A percentile compares a stretch with the other conserved stretches of the same genome.
Evolutionary conservation across 345 rosid genomes (phyloP).

Genomic region (Theobroma cacao): DNA sequence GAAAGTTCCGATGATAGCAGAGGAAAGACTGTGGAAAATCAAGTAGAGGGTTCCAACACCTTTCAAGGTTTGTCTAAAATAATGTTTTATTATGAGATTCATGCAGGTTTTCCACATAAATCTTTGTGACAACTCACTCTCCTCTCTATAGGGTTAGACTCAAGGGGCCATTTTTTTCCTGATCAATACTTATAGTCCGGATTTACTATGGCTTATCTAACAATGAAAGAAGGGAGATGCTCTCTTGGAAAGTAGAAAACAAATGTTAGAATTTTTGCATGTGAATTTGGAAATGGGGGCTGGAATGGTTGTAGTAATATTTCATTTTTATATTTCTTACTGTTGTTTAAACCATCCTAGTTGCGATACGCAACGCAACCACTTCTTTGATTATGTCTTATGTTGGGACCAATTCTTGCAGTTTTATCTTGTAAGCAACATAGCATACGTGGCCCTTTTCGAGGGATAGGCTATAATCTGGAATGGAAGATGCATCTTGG

Average conservation of each 20-base stretch:
- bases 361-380: not conserved
- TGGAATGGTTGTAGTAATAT: not conserved
- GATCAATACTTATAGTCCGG: not conserved
- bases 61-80: constrained; percentile 38
- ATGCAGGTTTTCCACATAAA: not conserved
- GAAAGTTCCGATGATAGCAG: constrained; percentile 27
- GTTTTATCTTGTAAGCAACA: not conserved
- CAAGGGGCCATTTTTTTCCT: not conserved
- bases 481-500: not conserved
- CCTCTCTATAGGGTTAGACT: not conserved
- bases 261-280: not conserved
- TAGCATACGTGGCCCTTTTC: not conserved
- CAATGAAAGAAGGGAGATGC: not conserved
- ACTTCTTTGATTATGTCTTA: not conserved
- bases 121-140: not conserved
- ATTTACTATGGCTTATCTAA: not conserved
- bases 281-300: not conserved
- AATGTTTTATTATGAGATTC: not conserved
- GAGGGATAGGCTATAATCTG: not conserved
- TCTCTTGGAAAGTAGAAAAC: not conserved
- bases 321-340: not conserved
- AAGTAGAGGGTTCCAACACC: constrained; percentile 27
- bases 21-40: constrained; percentile 18
- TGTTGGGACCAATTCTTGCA: not conserved
- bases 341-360: not conserved